Evolutionary conservation across 306 rosid genomes (phyloP), one percentile per base, ranked within the genome.

Genomic region (Gleditsia sinensis): DNA sequence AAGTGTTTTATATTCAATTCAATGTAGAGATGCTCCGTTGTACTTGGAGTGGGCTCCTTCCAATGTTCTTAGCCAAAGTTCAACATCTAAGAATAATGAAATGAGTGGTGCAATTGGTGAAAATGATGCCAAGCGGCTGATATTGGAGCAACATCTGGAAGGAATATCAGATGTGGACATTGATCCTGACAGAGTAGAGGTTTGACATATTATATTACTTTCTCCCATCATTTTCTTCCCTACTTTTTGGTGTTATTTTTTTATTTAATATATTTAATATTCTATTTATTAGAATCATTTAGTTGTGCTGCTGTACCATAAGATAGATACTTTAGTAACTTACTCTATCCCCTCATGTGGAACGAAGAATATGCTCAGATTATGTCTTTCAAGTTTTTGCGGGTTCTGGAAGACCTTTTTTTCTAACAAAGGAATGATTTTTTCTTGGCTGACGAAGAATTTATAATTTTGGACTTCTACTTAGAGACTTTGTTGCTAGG

Each of bases 41-140:
- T 94, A 91, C 83, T 82, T 94, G 89, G 97, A 94, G 76, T 90
- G 97, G 97, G 97, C 97, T 69, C 99, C 99, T 63, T 83, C 80
- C 46, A 72, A 87, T 83, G 43, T 94, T 81, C 97, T 94, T 66
- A 68, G 55, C 75, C 87, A 58, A 76, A 81, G 76, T 82, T 59
- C 87, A 74, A 80, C 65, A 53, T 57, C 86, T 40, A 78, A 77
- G 48, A 78, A 61, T 69, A 65, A 76, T 65, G 94, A 83, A 68
- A 77, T 74, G 78, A 74, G 58, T 39, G 59, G 46, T 65, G 76
- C 74, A 62, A 58, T 86, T 72, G 91, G 85, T 78, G 94, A 82
- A 78, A 80, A 70, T 67, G 98, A 89, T 80, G 92, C 75, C 78
- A 91, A 87, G 80, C 85, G 87, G 72, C 73, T 30, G 76, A 77